Conservation (phyloP, 768 basidiomycete species). For the Auriscalpium orientale region DNA sequence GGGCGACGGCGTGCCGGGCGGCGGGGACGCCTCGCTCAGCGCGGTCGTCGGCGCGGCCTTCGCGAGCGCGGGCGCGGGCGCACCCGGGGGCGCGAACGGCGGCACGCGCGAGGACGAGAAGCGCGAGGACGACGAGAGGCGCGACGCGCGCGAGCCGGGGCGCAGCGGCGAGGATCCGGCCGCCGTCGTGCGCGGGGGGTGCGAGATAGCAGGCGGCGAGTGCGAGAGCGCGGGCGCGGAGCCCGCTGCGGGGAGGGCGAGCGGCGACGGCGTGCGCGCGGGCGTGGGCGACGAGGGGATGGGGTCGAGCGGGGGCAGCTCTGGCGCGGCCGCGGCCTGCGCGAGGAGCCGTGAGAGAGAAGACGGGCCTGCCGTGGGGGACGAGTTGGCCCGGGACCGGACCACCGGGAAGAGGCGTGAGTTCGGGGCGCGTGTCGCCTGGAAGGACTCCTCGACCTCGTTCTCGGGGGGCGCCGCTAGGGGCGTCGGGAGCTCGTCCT, state of each 20-base stretch:
- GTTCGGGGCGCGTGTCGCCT: constrained; percentile 54
- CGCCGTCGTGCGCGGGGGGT: not conserved
- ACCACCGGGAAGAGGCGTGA: constrained; percentile 54
- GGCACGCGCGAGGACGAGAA: constrained; percentile 62
- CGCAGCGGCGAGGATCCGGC: constrained; percentile 39
- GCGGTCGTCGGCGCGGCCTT: constrained; percentile 46
- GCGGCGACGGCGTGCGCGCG: constrained; percentile 26
- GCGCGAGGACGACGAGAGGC: constrained; percentile 58
- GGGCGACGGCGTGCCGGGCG: constrained; percentile 38
- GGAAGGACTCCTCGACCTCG: constrained; percentile 69
- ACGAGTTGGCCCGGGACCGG: constrained; percentile 58
- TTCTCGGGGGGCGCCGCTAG: constrained; percentile 59
- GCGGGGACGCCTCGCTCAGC: constrained; percentile 31
- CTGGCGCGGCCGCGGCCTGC: constrained; percentile 49
- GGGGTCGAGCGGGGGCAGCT: constrained; percentile 17
- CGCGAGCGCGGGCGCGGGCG: constrained; percentile 59
- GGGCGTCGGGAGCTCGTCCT: constrained; percentile 31
- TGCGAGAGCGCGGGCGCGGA: not conserved
- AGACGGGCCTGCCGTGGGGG: constrained; percentile 65
- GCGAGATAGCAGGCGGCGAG: not conserved
- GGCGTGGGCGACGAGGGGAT: constrained; percentile 11
- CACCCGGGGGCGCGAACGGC: constrained; percentile 47
- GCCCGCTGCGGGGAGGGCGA: not conserved
- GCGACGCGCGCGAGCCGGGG: constrained; percentile 66
- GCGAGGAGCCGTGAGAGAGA: constrained; percentile 75